phyloP scores from a whole-genome alignment of 1,284 basidiomycete species.

The Grifola frondosa region DNA sequence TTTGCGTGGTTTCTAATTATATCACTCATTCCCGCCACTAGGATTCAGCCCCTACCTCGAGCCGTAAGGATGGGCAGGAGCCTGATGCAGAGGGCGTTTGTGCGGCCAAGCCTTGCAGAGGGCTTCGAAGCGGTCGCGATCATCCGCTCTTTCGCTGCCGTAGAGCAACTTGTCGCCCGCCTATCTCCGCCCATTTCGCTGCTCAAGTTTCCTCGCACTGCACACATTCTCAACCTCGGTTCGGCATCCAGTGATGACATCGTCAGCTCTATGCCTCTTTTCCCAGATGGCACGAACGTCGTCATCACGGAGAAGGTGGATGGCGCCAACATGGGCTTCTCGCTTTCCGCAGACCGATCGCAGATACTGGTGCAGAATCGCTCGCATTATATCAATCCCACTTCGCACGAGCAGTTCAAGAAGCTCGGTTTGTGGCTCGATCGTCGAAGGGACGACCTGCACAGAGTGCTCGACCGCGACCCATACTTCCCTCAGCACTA shows the following conservation, averaged over 20 bases:
- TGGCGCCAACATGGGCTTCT: constrained; percentile 68
- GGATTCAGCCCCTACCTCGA: too few species aligned
- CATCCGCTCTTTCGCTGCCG: constrained; percentile 50
- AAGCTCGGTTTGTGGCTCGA: constrained; percentile 55
- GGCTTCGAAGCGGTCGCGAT: constrained; percentile 51
- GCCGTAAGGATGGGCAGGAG: too few species aligned
- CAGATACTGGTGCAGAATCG: constrained; percentile 60
- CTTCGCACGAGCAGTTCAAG: constrained; percentile 59
- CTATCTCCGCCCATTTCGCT: constrained; percentile 46
- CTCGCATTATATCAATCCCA: constrained; percentile 57
- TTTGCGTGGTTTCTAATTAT: too few species aligned
- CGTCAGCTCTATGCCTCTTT: constrained; percentile 22
- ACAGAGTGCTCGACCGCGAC: constrained; percentile 47
- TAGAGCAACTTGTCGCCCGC: constrained; percentile 43
- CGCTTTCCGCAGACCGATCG: constrained; percentile 46
- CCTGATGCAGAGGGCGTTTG: constrained; percentile 50
- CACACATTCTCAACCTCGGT: constrained; percentile 57
- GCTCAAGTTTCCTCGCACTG: constrained; percentile 61
- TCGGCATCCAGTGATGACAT: constrained; percentile 55
- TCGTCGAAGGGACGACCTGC: constrained; percentile 43
- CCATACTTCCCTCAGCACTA: constrained; percentile 53
- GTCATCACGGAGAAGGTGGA: constrained; percentile 66
- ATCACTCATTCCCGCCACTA: too few species aligned
- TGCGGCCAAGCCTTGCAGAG: constrained; percentile 44
- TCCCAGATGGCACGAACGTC: constrained; percentile 27